Conservation (phyloP, 2,329 filamentous ascomycete species). For the Sporothrix brasiliensis region DNA sequence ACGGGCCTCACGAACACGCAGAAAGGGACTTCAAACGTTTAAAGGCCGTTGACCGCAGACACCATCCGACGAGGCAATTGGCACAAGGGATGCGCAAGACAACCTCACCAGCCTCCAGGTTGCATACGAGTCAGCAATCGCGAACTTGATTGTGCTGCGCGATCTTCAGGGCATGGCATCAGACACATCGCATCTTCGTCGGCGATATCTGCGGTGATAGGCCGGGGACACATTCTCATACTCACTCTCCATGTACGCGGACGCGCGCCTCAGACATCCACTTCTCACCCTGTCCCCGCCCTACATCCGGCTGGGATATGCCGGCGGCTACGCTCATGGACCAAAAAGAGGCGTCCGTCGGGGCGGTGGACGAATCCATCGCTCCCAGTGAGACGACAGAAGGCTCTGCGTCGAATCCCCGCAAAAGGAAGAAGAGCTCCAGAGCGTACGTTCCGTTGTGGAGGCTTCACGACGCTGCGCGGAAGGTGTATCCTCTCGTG, state of each 20-base stretch:
- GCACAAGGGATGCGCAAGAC: background rate
- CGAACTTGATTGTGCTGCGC: background rate
- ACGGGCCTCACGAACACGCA: background rate
- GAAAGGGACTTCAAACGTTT: conserved; percentile 12
- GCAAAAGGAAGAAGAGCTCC: conserved; percentile 45
- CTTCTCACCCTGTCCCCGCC: background rate
- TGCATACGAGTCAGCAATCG: conserved; percentile 17
- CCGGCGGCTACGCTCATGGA: conserved; percentile 32
- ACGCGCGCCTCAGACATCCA: background rate
- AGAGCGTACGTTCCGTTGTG: conserved; percentile 40
- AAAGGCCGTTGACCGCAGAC: background rate
- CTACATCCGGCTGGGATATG: conserved; percentile 4
- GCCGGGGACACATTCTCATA: conserved; percentile 1
- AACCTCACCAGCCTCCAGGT: background rate
- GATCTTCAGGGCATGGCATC: conserved; percentile 22
- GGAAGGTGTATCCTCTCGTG: conserved; percentile 4
- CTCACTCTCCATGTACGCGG: background rate
- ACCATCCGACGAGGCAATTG: background rate
- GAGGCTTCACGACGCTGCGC: background rate
- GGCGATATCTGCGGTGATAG: conserved; percentile 26
- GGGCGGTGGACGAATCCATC: conserved; percentile 33
- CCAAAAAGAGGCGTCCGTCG: conserved; percentile 23
- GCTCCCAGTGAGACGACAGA: conserved; percentile 31
- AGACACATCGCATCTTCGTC: conserved; percentile 7
- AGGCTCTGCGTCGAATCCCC: conserved; percentile 41